These are phyloP conservation scores for Allium sativum DNA, from an alignment of 106 monocot species.

Conservation along the genomic window DNA sequence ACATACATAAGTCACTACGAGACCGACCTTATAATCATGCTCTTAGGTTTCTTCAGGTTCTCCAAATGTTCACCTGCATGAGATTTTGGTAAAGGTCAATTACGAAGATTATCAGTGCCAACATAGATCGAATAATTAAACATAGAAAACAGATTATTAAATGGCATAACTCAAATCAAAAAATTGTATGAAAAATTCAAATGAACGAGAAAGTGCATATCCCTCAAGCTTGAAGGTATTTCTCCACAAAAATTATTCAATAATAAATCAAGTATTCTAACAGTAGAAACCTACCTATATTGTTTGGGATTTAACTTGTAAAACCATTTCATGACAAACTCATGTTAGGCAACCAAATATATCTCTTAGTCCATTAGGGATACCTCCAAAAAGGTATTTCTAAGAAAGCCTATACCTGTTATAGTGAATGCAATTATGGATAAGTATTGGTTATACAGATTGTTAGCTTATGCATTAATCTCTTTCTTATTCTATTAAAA, in stretches of 20 bases:
- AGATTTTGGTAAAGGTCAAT: background rate
- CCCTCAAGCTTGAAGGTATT: background rate
- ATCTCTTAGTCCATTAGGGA: background rate
- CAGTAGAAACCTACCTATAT: background rate
- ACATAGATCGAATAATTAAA: background rate
- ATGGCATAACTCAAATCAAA: slow-evolving; percentile 1
- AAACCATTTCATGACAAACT: slow-evolving; percentile 6
- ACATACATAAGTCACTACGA: background rate
- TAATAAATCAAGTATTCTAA: slow-evolving; percentile 3
- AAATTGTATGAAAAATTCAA: slow-evolving; percentile 4
- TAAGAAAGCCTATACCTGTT: slow-evolving; percentile 2
- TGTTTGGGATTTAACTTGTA: background rate
- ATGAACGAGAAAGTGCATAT: background rate
- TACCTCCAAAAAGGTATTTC: background rate
- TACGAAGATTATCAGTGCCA: background rate
- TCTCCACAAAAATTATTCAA: background rate
- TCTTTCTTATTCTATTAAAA: too few relatives aligned
- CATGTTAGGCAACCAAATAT: background rate
- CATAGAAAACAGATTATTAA: background rate
- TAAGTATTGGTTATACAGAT: too few relatives aligned
- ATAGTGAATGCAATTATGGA: too few relatives aligned
- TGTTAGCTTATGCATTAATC: too few relatives aligned
- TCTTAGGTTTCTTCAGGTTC: background rate
- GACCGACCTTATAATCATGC: background rate
- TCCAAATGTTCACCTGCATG: background rate